Percentiles rank a stretch among this genome's conserved stretches.
Evolutionary conservation across 139 green algal species (phyloP).

Genomic region (Nannochloris sp.): DNA sequence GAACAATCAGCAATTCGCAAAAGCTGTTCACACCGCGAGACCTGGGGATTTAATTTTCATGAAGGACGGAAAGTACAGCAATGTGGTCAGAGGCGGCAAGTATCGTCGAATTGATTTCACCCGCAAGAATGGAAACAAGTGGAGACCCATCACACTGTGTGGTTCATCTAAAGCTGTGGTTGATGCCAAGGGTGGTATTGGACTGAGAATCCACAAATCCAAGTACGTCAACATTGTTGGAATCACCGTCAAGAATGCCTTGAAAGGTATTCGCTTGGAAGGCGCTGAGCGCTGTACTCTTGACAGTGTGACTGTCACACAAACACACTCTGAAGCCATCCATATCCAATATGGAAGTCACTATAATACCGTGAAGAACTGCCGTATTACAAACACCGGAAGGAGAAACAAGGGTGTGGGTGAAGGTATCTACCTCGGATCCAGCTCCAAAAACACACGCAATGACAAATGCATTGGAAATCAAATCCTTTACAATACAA

Average conservation of each 20-base stretch:
- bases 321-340: not conserved
- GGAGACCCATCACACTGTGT: slow-evolving; percentile 7
- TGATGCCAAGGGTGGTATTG: not conserved
- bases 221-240: slow-evolving; percentile 12
- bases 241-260: slow-evolving; percentile 6
- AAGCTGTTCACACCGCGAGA: not conserved
- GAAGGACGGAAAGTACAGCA: not conserved
- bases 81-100: not conserved
- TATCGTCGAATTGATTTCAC: not conserved
- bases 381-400: slow-evolving; percentile 4
- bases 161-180: slow-evolving; percentile 1
- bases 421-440: slow-evolving; percentile 10
- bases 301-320: not conserved
- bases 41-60: slow-evolving; percentile 4
- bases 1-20: not conserved
- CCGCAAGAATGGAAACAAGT: slow-evolving; percentile 7
- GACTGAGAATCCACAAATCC: slow-evolving; percentile 2
- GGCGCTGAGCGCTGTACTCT: not conserved
- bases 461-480: slow-evolving; percentile 1
- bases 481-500: slow-evolving; percentile 11
- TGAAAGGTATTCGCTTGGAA: slow-evolving; percentile 8
- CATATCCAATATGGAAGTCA: slow-evolving; percentile 4
- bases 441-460: not conserved
- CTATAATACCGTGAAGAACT: slow-evolving; percentile 1
- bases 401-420: slow-evolving; percentile 1